Conservation (phyloP, 1,284 basidiomycete species). For the Leccinum insigne region DNA sequence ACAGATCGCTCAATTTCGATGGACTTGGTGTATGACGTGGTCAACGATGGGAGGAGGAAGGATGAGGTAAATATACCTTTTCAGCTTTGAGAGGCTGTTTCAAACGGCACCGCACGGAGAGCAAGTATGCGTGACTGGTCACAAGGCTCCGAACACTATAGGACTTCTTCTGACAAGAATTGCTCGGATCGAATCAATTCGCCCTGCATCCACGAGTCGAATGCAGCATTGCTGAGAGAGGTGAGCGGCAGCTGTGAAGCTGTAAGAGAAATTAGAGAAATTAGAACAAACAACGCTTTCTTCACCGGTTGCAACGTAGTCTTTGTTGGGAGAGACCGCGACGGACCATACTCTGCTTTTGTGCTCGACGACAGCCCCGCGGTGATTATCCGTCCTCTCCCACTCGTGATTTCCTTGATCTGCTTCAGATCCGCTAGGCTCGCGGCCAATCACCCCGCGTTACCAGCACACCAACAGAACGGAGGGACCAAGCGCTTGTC, state of each 20-base stretch:
- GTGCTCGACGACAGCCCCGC: not conserved
- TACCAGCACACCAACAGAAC: slow-evolving; percentile 27
- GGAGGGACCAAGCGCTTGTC: slow-evolving; percentile 52
- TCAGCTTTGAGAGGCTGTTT: not conserved
- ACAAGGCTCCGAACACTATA: not conserved
- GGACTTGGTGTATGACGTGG: not conserved
- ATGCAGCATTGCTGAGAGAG: not conserved
- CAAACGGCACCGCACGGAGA: not conserved
- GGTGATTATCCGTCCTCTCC: slow-evolving; percentile 43
- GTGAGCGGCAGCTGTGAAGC: not conserved
- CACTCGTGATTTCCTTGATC: slow-evolving; percentile 29
- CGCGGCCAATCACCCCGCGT: slow-evolving; percentile 31
- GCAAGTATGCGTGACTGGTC: not conserved
- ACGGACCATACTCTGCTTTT: too few species aligned
- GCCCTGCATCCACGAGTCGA: not conserved
- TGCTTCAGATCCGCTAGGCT: slow-evolving; percentile 37
- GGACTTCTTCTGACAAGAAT: not conserved
- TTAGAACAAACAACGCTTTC: not conserved
- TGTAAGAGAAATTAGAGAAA: not conserved
- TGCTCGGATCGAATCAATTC: not conserved
- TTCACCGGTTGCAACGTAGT: too few species aligned
- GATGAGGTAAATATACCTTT: not conserved
- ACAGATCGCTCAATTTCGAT: not conserved
- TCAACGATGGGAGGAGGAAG: not conserved
- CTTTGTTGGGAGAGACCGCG: too few species aligned